These are phyloP conservation scores for Cicer bijugum DNA, from an alignment of 306 rosid species.

Conservation along the genomic window DNA sequence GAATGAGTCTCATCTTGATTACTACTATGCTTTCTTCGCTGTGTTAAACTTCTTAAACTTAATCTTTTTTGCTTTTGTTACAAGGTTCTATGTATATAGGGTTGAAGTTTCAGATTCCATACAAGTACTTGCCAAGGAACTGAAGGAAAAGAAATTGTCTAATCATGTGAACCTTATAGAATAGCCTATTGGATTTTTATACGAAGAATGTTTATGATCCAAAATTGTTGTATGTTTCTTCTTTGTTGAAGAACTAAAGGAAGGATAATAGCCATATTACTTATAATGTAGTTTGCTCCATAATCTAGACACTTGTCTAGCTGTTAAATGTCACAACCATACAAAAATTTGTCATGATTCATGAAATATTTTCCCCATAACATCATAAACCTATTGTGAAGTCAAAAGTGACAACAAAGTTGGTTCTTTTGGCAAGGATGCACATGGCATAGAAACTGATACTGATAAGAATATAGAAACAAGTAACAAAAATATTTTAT, in stretches of 20 bases:
- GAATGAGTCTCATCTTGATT: conserved; percentile 70
- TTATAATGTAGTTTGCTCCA: too few species aligned
- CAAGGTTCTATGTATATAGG: conserved; percentile 67
- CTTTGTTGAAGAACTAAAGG: background rate
- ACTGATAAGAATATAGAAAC: background rate
- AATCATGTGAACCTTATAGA: conserved; percentile 42
- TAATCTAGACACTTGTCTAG: too few species aligned
- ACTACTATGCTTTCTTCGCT: conserved; percentile 72
- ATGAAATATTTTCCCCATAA: too few species aligned
- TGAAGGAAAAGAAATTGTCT: conserved; percentile 54
- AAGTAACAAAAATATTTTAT: background rate
- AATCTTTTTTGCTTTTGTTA: conserved; percentile 51
- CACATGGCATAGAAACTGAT: too few species aligned
- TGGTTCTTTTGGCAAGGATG: too few species aligned
- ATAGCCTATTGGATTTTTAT: conserved; percentile 16
- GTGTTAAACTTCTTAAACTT: conserved; percentile 62
- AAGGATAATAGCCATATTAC: background rate
- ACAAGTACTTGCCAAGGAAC: conserved; percentile 60
- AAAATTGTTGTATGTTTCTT: background rate
- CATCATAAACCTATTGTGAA: too few species aligned
- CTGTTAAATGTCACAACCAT: too few species aligned
- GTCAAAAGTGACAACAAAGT: too few species aligned
- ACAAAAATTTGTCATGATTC: too few species aligned
- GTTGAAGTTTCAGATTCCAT: conserved; percentile 85
- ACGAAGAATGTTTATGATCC: background rate